These are phyloP conservation scores for Anthoceros angustus DNA, from an alignment of 225 moss, liverwort and hornwort species.

Conservation along the genomic window DNA sequence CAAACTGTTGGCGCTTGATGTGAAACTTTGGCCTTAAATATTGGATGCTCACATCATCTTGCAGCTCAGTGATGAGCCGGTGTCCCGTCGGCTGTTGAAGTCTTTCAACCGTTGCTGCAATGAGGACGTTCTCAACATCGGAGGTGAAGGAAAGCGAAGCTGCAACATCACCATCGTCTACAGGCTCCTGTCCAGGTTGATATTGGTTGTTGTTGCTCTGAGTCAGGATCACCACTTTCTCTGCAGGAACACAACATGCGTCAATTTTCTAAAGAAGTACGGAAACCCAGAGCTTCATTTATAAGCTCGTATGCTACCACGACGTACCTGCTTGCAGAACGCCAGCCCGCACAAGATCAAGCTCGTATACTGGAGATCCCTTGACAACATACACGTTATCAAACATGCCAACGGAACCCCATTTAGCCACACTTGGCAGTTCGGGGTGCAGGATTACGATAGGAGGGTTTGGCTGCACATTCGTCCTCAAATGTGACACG, in stretches of 20 bases:
- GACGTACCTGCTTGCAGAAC: neutral
- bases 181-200: neutral
- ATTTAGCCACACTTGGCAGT: slow-evolving; percentile 40
- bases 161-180: neutral
- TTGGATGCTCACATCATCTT: slow-evolving; percentile 39
- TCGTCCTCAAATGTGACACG: slow-evolving; percentile 39
- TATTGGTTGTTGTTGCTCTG: neutral
- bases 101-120: slow-evolving; percentile 30
- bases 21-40: slow-evolving; percentile 34
- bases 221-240: neutral
- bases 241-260: neutral
- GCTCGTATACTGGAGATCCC: neutral
- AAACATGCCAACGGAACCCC: slow-evolving; percentile 55
- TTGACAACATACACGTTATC: neutral
- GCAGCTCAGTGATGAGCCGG: slow-evolving; percentile 34
- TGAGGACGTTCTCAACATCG: slow-evolving; percentile 3
- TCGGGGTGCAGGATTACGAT: slow-evolving; percentile 60
- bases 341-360: neutral
- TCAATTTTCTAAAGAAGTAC: neutral
- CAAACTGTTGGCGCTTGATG: slow-evolving; percentile 26
- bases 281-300: neutral
- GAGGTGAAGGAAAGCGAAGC: neutral
- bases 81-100: slow-evolving; percentile 21
- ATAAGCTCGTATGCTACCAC: neutral
- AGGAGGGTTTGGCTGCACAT: slow-evolving; percentile 23